Evolutionary conservation across 192 early-diverging fungal genomes (phyloP).

Genomic region (Rhizoclosmatium globosum): DNA sequence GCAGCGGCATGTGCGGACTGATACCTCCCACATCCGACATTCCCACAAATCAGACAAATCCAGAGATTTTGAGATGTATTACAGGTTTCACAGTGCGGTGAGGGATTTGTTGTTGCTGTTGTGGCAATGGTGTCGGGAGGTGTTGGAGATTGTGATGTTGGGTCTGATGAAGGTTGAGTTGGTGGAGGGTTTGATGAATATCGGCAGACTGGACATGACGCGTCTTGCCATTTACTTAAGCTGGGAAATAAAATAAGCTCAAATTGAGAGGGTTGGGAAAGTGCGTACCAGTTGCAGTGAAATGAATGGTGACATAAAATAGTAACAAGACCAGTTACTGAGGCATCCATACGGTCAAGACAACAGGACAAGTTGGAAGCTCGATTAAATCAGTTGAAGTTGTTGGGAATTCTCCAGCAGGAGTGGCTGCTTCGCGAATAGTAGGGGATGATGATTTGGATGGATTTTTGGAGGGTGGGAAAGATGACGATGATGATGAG

Average conservation of each 20-base stretch:
- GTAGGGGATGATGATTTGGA: neutral
- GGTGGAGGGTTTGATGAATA: slow-evolving; percentile 53
- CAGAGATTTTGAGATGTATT: slow-evolving; percentile 82
- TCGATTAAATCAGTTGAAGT: slow-evolving; percentile 61
- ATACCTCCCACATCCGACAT: slow-evolving; percentile 96
- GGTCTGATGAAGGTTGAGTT: neutral
- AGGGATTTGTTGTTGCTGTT: neutral
- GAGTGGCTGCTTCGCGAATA: neutral
- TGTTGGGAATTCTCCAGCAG: neutral
- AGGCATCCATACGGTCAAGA: slow-evolving; percentile 92
- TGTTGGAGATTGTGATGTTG: neutral
- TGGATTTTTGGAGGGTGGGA: neutral
- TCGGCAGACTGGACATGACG: slow-evolving; percentile 90
- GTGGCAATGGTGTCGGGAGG: neutral
- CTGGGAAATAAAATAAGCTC: neutral
- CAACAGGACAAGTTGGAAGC: slow-evolving; percentile 97
- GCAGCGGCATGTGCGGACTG: slow-evolving; percentile 86
- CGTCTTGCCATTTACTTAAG: slow-evolving; percentile 89
- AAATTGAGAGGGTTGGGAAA: neutral
- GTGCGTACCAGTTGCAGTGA: slow-evolving; percentile 80
- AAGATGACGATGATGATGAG: neutral
- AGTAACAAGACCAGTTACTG: slow-evolving; percentile 87
- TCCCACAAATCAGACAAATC: slow-evolving; percentile 97
- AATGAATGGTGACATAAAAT: slow-evolving; percentile 96
- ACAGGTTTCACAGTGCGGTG: slow-evolving; percentile 73